Base-by-base conservation (phyloP, 345 rosid genomes). In the Passiflora organensis region DNA sequence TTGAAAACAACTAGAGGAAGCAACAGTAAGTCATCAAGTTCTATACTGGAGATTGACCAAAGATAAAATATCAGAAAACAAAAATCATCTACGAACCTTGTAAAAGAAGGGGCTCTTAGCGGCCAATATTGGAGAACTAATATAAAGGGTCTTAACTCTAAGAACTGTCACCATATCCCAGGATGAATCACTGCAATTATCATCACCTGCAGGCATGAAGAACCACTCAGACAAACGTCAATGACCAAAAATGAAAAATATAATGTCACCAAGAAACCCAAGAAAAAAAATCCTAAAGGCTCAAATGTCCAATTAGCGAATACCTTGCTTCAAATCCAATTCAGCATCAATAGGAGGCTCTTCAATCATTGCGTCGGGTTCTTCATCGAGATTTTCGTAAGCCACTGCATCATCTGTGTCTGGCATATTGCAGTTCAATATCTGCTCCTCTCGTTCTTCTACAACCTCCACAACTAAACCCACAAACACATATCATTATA, bases 101-200 rank as follows among this genome's bases (percentile, higher is more conserved):
- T 73, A 79, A 48, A 91, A 91, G 69, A 85, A 85, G 0, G 85
- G 88, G 50, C 95, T 87, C 72, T 79, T 75, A 22, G 89, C 86
- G 17, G 96, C 96, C 72, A 87, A 75, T 56, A 87, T 75, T 2
- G 83, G 77, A 46, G 97, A 87, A 70, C 86, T 80, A 49, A 91
- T 78, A 52, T 85, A 86, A 55, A 91, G 11, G 13, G 82, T 76
- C 64, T 65, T 76, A 15, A 87, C 83, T 63, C 72, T 78, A 32
- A 76, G 61, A 72, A 70, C 68, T 19, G 73, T 48, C 21, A 68
- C 84, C 65, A 72, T 62, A 39, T 67, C 60, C 76, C 72, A 62
- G 34, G 73, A 55, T 43, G 73, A 56, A 41, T 77, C 75, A 51
- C 49, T 65, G 43, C 55, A 43, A 39, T 63, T 51, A 60, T 55